phyloP scores from a whole-genome alignment of 306 rosid genomes.

The Luffa aegyptiaca region DNA sequence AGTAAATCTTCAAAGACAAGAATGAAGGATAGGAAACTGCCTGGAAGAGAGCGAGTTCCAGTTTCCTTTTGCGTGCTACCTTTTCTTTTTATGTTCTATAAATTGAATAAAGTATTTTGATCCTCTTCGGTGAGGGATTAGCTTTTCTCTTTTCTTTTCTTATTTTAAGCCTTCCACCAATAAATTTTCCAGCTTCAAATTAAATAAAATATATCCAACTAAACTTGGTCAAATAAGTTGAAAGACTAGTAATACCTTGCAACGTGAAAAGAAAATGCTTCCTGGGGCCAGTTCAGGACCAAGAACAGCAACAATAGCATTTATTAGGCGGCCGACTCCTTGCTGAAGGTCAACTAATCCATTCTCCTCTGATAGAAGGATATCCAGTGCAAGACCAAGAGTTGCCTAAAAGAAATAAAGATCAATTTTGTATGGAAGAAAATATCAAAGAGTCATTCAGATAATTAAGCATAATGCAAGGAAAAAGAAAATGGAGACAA shows the following conservation, averaged over 20 bases:
- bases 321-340: slow-evolving; percentile 92
- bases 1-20: not conserved
- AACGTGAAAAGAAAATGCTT: slow-evolving; percentile 94
- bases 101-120: not conserved
- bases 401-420: slow-evolving; percentile 39
- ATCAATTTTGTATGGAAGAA: not conserved
- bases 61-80: not conserved
- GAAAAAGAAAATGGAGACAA: not conserved
- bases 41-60: not conserved
- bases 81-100: not conserved
- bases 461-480: not conserved
- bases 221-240: not conserved
- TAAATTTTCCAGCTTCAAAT: not conserved
- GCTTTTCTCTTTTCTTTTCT: not conserved
- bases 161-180: not conserved
- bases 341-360: slow-evolving; percentile 87
- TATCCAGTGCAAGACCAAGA: slow-evolving; percentile 92
- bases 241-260: slow-evolving; percentile 47
- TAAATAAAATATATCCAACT: not conserved
- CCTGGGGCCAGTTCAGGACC: slow-evolving; percentile 99
- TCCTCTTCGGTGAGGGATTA: not conserved
- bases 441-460: not conserved
- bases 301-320: slow-evolving; percentile 87
- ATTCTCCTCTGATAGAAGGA: slow-evolving; percentile 85
- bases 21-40: not conserved